Evolutionary conservation across 257 asterid species (phyloP).

Genomic region (Catharanthus roseus): DNA sequence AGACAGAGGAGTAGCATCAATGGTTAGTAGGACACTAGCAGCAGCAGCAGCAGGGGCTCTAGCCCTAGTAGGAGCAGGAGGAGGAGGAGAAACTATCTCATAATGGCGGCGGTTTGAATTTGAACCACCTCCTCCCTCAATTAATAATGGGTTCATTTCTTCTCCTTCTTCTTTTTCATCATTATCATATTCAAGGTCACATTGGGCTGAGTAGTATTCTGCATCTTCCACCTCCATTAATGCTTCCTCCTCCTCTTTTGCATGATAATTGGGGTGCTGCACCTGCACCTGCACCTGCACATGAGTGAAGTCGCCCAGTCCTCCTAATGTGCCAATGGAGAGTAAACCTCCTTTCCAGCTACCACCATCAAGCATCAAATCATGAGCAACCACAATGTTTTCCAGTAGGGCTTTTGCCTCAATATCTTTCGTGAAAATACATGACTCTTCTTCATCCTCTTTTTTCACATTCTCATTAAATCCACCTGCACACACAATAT

Average conservation of each 20-base stretch:
- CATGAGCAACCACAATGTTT: not conserved
- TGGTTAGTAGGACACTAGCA: no score
- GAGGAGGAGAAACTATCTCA: no score
- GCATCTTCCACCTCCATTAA: conserved; percentile 1
- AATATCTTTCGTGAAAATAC: not conserved
- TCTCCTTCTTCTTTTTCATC: not conserved
- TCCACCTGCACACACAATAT: not conserved
- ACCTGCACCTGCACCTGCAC: no score
- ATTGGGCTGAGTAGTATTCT: no score
- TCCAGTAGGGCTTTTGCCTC: not conserved
- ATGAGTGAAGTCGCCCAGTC: no score
- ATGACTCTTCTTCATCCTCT: no score
- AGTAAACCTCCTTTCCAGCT: conserved; percentile 2
- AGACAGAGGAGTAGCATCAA: not conserved
- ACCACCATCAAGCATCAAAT: not conserved
- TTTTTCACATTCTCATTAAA: not conserved
- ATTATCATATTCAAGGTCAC: not conserved
- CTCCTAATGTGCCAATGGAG: conserved; percentile 10
- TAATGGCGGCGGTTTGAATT: no score
- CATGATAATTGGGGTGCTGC: no score
- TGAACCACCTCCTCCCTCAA: no score
- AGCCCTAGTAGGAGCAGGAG: no score
- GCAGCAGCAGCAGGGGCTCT: no score
- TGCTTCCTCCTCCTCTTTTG: not conserved
- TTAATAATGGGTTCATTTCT: not conserved